Percentiles rank a stretch among this genome's conserved stretches.
These are phyloP conservation scores for Postia placenta DNA, from an alignment of 768 basidiomycete species.

Conservation along the genomic window DNA sequence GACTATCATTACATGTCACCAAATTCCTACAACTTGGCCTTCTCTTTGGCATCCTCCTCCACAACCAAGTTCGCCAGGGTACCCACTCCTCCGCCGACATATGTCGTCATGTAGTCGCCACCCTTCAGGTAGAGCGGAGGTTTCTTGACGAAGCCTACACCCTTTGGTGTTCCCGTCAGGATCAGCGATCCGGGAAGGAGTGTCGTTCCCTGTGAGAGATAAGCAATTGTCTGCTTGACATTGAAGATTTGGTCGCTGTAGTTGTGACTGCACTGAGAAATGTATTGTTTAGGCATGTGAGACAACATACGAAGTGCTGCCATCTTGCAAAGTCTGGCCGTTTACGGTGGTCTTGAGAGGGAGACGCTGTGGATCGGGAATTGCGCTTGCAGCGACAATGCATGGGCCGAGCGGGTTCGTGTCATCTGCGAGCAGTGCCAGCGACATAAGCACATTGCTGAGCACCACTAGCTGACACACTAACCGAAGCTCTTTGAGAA, in stretches of 20 bases:
- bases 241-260: constrained; percentile 75
- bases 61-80: constrained; percentile 73
- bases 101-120: constrained; percentile 66
- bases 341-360: constrained; percentile 62
- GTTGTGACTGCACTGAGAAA: not conserved
- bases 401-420: constrained; percentile 78
- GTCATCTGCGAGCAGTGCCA: constrained; percentile 36
- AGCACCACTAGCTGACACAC: constrained; percentile 8
- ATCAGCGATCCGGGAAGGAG: constrained; percentile 78
- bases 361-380: constrained; percentile 63
- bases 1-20: too few species aligned
- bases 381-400: constrained; percentile 57
- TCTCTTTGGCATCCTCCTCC: constrained; percentile 45
- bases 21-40: constrained; percentile 46
- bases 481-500: constrained; percentile 85
- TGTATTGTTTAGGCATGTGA: too few species aligned
- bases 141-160: constrained; percentile 73
- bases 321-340: constrained; percentile 63
- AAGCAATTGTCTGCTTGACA: constrained; percentile 69
- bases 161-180: constrained; percentile 77
- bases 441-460: not conserved
- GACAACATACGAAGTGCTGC: constrained; percentile 62
- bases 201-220: constrained; percentile 81
- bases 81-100: constrained; percentile 69
- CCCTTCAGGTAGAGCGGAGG: constrained; percentile 66